phyloP scores from a whole-genome alignment of 1,139 yeast species.

The Kodamaea derodonti region DNA sequence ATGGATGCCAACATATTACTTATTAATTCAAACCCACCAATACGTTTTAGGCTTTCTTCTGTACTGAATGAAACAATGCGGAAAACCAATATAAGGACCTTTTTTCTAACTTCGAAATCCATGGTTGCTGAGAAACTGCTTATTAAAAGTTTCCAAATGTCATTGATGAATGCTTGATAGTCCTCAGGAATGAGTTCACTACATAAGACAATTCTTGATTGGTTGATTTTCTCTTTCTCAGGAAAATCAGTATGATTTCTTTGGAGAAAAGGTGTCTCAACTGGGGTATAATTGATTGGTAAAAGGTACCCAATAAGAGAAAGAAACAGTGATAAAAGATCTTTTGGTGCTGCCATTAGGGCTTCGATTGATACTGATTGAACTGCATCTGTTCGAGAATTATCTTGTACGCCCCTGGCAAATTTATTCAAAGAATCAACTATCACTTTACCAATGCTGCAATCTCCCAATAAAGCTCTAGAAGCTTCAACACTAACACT shows the following conservation, averaged over 20 bases:
- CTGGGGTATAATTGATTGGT: conserved; percentile 39
- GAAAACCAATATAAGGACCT: conserved; percentile 53
- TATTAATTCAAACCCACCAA: conserved; percentile 21
- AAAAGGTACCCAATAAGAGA: conserved; percentile 55
- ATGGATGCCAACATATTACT: conserved; percentile 61
- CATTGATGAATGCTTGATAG: conserved; percentile 42
- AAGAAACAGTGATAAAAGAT: conserved; percentile 53
- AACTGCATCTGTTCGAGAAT: neutral
- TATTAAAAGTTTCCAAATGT: conserved; percentile 57
- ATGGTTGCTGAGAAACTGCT: conserved; percentile 75
- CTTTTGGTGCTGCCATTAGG: conserved; percentile 72
- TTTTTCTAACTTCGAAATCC: conserved; percentile 61
- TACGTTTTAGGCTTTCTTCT: conserved; percentile 12
- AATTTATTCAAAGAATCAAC: conserved; percentile 42
- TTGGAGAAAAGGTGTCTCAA: conserved; percentile 31
- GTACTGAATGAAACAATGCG: conserved; percentile 43
- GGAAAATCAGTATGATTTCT: conserved; percentile 22
- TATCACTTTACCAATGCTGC: conserved; percentile 41
- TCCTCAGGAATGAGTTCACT: conserved; percentile 21
- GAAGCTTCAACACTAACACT: conserved; percentile 42
- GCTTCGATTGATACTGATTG: conserved; percentile 50
- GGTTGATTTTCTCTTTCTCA: conserved; percentile 25
- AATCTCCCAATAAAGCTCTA: conserved; percentile 32
- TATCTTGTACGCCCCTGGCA: conserved; percentile 13
- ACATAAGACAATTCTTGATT: conserved; percentile 25